A percentile compares a stretch with the other conserved stretches of the same genome.
phyloP scores from a whole-genome alignment of 2,329 filamentous ascomycete genomes.

The Sarocladium strictum region DNA sequence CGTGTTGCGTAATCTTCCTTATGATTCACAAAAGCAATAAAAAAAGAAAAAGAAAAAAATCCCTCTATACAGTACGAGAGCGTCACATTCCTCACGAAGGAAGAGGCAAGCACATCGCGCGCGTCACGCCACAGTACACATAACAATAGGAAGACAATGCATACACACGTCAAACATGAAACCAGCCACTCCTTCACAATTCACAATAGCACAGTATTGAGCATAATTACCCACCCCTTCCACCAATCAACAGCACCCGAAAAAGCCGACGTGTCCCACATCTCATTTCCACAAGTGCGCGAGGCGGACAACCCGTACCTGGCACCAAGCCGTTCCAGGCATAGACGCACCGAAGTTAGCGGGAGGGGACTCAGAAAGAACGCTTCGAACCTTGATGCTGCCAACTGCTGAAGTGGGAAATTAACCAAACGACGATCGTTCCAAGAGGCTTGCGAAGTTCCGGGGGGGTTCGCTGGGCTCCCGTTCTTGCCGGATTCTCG shows the following conservation, averaged over 20 bases:
- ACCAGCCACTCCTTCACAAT: not conserved
- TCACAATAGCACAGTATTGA: not conserved
- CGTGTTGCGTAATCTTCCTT: no score
- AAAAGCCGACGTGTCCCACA: not conserved
- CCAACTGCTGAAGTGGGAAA: not conserved
- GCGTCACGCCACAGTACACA: no score
- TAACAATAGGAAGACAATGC: no score
- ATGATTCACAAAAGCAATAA: no score
- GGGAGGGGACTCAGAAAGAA: not conserved
- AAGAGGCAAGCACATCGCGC: no score
- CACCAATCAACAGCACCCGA: not conserved
- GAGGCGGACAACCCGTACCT: not conserved
- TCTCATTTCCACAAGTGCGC: not conserved
- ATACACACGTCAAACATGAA: no score
- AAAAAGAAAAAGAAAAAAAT: no score
- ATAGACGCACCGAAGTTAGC: not conserved
- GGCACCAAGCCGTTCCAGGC: slow-evolving; percentile 1
- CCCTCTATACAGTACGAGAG: no score
- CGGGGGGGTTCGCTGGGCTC: not conserved
- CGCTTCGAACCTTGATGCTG: not conserved
- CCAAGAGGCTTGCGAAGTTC: not conserved
- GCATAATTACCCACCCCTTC: not conserved
- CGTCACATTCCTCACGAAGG: no score
- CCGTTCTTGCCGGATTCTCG: not conserved
- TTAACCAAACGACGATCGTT: not conserved